A percentile compares a stretch with the other conserved stretches of the same genome.
Conservation (phyloP, 345 rosid genomes). For the Sisymbrium altissimum region DNA sequence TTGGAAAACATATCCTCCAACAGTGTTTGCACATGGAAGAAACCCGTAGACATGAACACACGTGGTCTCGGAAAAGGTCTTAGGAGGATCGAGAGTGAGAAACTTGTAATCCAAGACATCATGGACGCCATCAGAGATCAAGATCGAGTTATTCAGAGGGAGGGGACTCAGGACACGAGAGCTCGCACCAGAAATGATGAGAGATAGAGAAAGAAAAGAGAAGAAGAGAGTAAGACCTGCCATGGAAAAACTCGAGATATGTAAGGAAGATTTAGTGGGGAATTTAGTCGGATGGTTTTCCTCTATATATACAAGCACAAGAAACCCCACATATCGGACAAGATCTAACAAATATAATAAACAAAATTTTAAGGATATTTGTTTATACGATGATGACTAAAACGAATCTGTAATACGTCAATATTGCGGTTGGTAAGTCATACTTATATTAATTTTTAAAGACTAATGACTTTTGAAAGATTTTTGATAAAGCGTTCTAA, state of each 20-base stretch:
- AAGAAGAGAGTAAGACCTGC: too few relatives aligned
- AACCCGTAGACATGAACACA: slow-evolving; percentile 32
- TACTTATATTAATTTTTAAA: too few relatives aligned
- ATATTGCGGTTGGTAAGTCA: too few relatives aligned
- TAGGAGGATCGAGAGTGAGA: slow-evolving; percentile 16
- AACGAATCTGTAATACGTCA: background rate
- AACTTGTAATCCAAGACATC: background rate
- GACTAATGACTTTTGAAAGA: too few relatives aligned
- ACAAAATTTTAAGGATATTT: background rate
- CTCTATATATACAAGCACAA: too few relatives aligned
- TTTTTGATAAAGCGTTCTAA: background rate
- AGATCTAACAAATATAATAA: background rate
- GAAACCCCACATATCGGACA: background rate
- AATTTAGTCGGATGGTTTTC: too few relatives aligned
- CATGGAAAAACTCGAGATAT: too few relatives aligned
- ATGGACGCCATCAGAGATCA: slow-evolving; percentile 28
- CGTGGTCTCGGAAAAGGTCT: slow-evolving; percentile 8
- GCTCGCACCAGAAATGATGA: slow-evolving; percentile 15
- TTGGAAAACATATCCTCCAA: slow-evolving; percentile 33
- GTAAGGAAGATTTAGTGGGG: too few relatives aligned
- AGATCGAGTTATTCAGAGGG: slow-evolving; percentile 12
- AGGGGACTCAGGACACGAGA: slow-evolving; percentile 29
- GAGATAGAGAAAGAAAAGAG: background rate
- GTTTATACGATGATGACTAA: background rate
- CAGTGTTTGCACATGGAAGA: slow-evolving; percentile 33